Base-by-base conservation (phyloP, 371 early-diverging fungal species). In the Circinella umbellata region DNA sequence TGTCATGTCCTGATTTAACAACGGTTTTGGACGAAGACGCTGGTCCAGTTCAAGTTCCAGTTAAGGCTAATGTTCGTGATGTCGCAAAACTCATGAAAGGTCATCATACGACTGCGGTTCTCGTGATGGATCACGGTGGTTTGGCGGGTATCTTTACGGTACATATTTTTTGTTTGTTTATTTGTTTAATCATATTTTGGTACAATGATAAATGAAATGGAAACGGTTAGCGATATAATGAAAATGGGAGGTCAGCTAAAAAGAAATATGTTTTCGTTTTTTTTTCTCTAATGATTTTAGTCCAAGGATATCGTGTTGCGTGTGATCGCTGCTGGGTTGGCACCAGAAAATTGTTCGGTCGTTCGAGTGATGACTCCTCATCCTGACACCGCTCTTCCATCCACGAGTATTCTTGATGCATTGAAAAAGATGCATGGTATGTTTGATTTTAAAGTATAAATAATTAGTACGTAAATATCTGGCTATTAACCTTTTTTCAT, bases 361-460 rank as follows among this genome's bases (percentile, higher is more conserved):
- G 93, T 96, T 39, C 92, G 97, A 69, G 97, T 98, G n/a, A 97
- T 98, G 98, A 99, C 99, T 0, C 98, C 98, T 64, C 96, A 98
- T 69, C 99, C 99, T 9, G 98, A 99, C 81, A 93, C 94, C n/a
- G 95, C 96, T 2, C 73, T 86, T 51, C 86, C 93, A 15, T 81
- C 89, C 37, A 93, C 93, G 39, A 90, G 95, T 63, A 94, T 98
- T 68, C 78, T 98, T 67, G 97, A 97, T 46, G 99, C 97, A 5
- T 86, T 99, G 69, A 94, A 94, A 78, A 95, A 94, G 79, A 94
- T 99, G 92, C 91, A 99, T 80, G 90, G 92, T 93, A 88, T 71
- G 66, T 63, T 18, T 47, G 9, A 42, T 42, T 42, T 42, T 42
- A 27, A 0, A 27, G 27, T 27, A 27, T 27, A 27, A 27, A 27